Conservation (phyloP, 1,284 basidiomycete species). For the Cutaneotrichosporon arboriforme region DNA sequence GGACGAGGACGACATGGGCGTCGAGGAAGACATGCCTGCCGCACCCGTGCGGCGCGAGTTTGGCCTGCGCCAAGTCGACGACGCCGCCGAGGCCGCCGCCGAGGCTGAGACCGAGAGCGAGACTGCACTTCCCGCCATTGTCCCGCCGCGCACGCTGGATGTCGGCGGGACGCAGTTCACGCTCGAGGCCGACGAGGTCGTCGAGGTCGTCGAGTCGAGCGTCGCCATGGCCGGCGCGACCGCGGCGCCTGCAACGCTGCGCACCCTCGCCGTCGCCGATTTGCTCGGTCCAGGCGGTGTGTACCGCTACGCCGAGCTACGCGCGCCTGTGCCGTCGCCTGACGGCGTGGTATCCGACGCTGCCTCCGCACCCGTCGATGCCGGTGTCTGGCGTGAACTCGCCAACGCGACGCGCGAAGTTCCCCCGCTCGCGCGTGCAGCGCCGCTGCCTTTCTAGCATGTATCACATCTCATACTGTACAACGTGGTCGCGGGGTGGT, state of each 20-base stretch:
- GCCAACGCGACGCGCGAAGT: constrained; percentile 8
- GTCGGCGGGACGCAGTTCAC: not conserved
- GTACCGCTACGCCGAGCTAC: constrained; percentile 14
- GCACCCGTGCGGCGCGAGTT: not conserved
- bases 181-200: constrained; percentile 14
- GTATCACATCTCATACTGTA: constrained; percentile 6
- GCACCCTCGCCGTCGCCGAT: constrained; percentile 10
- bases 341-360: not conserved
- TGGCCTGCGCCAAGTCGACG: too few relatives aligned
- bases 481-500: not conserved
- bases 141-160: not conserved
- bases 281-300: constrained; percentile 14
- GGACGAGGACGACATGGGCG: not conserved
- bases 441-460: not conserved
- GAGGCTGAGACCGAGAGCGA: not conserved
- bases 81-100: not conserved
- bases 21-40: not conserved
- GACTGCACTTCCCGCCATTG: not conserved
- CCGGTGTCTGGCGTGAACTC: constrained; percentile 9
- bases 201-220: constrained; percentile 8
- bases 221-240: not conserved
- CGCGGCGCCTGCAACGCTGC: not conserved
- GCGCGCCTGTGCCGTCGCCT: not conserved
- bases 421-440: not conserved
- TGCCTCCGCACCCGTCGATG: not conserved